Evolutionary conservation across 768 basidiomycete genomes (phyloP), one percentile per base, ranked within the genome.

Genomic region (Agaricus blazei): DNA sequence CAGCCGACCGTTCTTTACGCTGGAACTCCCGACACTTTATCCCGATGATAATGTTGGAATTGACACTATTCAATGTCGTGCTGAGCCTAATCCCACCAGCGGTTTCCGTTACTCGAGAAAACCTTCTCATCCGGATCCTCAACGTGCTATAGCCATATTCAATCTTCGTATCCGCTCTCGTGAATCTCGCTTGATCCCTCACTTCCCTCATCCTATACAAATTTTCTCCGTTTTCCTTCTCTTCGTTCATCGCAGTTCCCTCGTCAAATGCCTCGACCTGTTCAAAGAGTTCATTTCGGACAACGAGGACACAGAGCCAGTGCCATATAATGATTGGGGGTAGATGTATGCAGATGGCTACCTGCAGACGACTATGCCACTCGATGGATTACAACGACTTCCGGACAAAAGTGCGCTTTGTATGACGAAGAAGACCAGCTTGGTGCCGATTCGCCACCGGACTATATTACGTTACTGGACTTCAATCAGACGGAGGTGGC

Each of bases 351-450:
- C 14, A 61, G 71, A n/a, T 71, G 71, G 69, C 63, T 73, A 34
- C 59, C 62, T 14, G 55, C 65, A 15, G 64, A 68, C 8, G 50
- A 51, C 6, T 52, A 64, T 41, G 62, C 70, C 1, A 73, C 70
- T 2, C 62, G 70, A 4, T 75, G 74, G 75, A 73, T 75, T 26
- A 74, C 73, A 23, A 74, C 71, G 0, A 67, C 68, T 15, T 63
- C 64, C 31, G 71, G 71, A 0, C 68, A 73, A 58, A 59, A 73
- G 9, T 69, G 65, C 34, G 68, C 68, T 3, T 52, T 66, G 14
- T 64, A 66, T 12, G 45, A 54, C 14, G 56, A 59, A 12, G 52
- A 55, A n/a, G 58, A 38, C 11, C 34, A 34, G 7, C 7, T 34
- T 34, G 28, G 24, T 14, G 15, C 54, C 51, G 4, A 19, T 12